Conservation (phyloP, 1,139 yeast genomes). For the Magnusiomyces suaveolens region DNA sequence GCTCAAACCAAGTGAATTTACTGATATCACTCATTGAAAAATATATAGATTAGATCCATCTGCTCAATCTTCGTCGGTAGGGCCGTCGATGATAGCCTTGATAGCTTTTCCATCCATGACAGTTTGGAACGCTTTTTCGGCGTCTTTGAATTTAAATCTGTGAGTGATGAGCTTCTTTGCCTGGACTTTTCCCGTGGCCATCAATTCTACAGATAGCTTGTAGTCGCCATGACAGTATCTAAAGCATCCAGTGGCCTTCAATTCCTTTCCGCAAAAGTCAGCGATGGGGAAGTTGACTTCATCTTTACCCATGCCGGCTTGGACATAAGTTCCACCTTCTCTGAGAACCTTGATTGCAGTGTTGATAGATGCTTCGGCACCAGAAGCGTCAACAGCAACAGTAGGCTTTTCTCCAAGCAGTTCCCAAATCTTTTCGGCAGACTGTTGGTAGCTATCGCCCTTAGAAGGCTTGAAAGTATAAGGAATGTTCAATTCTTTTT, state of each 20-base stretch:
- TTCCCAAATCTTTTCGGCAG: constrained; percentile 34
- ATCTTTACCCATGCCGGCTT: constrained; percentile 68
- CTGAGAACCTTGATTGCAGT: constrained; percentile 50
- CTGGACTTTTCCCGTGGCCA: constrained; percentile 52
- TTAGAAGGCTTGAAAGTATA: constrained; percentile 47
- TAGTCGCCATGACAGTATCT: constrained; percentile 79
- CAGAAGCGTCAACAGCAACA: constrained; percentile 63
- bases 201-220: constrained; percentile 58
- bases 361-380: constrained; percentile 56
- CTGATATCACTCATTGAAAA: too few species aligned
- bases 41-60: too few species aligned
- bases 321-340: constrained; percentile 59
- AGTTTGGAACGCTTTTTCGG: constrained; percentile 69
- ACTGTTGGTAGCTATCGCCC: constrained; percentile 28
- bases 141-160: constrained; percentile 62
- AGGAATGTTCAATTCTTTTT: constrained; percentile 38
- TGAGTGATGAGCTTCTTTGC: constrained; percentile 68
- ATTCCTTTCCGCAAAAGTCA: constrained; percentile 58
- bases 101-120: constrained; percentile 48
- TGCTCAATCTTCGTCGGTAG: constrained; percentile 20
- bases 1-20: too few species aligned
- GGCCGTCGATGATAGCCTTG: constrained; percentile 56
- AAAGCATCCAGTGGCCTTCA: constrained; percentile 65
- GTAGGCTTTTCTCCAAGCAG: constrained; percentile 44
- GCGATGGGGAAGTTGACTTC: constrained; percentile 65